phyloP scores from a whole-genome alignment of 305 asterid species.

The Plantago rigida region DNA sequence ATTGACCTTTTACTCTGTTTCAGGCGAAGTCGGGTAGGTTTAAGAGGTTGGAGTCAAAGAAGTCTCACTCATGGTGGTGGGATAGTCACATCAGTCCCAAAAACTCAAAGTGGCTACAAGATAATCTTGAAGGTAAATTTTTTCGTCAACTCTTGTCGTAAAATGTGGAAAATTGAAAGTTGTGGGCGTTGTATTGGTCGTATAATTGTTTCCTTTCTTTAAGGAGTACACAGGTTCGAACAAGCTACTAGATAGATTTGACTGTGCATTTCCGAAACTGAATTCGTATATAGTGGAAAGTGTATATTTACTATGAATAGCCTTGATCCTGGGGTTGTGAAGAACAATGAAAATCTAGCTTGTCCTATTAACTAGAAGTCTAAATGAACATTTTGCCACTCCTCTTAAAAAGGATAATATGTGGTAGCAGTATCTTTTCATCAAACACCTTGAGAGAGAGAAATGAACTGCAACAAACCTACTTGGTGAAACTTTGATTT shows the following conservation, averaged over 20 bases:
- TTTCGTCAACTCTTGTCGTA: background rate
- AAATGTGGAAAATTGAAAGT: background rate
- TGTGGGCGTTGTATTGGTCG: no score
- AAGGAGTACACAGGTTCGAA: no score
- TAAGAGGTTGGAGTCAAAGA: constrained; percentile 58
- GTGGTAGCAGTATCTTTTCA: constrained; percentile 2
- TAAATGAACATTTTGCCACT: constrained; percentile 10
- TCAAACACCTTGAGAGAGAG: constrained; percentile 10
- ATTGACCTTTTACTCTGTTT: constrained; percentile 4
- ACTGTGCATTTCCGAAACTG: no score
- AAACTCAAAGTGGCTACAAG: constrained; percentile 87
- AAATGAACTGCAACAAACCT: constrained; percentile 24
- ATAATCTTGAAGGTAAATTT: constrained; percentile 68
- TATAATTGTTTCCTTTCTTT: no score
- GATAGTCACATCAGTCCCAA: constrained; percentile 88
- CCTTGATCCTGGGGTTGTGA: background rate
- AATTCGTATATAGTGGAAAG: no score
- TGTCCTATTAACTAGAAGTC: background rate
- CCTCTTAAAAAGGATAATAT: constrained; percentile 14
- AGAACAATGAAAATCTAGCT: constrained; percentile 3
- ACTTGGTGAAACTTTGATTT: constrained; percentile 9
- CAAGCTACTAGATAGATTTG: no score
- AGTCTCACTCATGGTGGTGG: constrained; percentile 96
- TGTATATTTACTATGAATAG: background rate
- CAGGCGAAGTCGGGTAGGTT: constrained; percentile 48